These are phyloP conservation scores for Umbelopsis isabellina DNA, from an alignment of 192 early-diverging fungal species.

Conservation along the genomic window DNA sequence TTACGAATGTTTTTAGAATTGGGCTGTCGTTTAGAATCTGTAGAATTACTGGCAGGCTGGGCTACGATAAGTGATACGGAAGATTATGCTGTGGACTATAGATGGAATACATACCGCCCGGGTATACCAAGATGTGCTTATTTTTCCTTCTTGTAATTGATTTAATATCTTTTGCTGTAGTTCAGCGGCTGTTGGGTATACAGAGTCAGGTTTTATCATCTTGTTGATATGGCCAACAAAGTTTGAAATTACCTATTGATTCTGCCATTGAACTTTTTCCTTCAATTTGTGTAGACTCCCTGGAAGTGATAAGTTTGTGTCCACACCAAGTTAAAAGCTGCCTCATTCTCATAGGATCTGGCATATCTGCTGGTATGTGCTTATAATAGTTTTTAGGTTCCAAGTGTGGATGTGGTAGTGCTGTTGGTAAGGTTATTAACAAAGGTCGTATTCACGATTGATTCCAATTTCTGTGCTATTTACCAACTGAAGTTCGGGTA, in stretches of 20 bases:
- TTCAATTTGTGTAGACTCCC: not conserved
- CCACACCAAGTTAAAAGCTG: slow-evolving; percentile 21
- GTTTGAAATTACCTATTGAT: not conserved
- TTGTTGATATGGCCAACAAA: not conserved
- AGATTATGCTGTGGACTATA: not conserved
- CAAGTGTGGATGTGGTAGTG: slow-evolving; percentile 14
- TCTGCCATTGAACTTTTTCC: not conserved
- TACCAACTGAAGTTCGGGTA: slow-evolving; percentile 7
- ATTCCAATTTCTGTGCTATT: not conserved
- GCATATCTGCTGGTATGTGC: not conserved
- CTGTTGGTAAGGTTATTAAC: not conserved
- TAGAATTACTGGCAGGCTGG: not conserved
- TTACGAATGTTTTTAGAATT: slow-evolving; percentile 1
- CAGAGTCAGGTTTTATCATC: not conserved
- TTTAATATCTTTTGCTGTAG: not conserved
- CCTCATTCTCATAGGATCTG: slow-evolving; percentile 16
- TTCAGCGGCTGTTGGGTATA: not conserved
- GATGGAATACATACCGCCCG: not conserved
- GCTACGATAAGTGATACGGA: not conserved
- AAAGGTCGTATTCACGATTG: not conserved
- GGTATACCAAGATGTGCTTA: slow-evolving; percentile 13
- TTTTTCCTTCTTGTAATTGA: slow-evolving; percentile 5
- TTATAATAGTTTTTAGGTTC: slow-evolving; percentile 11
- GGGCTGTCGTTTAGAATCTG: not conserved
- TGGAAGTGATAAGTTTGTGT: not conserved